These are phyloP conservation scores for Dactylellina sp. DNA, from an alignment of 2,329 filamentous ascomycete species.

Conservation along the genomic window DNA sequence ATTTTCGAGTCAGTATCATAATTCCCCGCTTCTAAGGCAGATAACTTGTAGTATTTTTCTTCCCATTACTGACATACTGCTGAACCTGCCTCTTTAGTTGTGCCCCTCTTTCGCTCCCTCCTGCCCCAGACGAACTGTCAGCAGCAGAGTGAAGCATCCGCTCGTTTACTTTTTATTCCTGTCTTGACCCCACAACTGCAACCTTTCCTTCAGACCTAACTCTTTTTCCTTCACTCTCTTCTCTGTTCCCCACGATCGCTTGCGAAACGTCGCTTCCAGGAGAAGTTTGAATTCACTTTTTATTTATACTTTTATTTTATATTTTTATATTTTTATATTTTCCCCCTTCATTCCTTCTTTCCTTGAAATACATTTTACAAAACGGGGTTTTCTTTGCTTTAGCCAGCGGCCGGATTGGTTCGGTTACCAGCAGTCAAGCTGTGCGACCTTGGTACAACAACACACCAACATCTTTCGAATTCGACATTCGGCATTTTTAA, in stretches of 20 bases:
- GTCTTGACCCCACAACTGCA: constrained; percentile 18
- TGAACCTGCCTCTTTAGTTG: constrained; percentile 45
- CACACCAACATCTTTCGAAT: too few relatives aligned
- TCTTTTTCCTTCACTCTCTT: constrained; percentile 12
- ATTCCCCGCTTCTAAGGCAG: constrained; percentile 43
- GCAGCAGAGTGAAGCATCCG: constrained; percentile 19
- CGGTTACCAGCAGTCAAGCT: too few relatives aligned
- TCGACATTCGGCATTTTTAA: too few relatives aligned
- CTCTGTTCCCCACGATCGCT: constrained; percentile 28
- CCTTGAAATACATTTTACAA: too few relatives aligned
- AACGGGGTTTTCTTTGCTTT: too few relatives aligned
- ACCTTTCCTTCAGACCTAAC: constrained; percentile 25
- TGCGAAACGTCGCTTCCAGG: constrained; percentile 49
- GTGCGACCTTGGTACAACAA: too few relatives aligned
- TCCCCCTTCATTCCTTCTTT: constrained; percentile 42
- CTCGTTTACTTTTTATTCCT: constrained; percentile 33
- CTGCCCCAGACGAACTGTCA: constrained; percentile 21
- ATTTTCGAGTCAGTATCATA: constrained; percentile 43
- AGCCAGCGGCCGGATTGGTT: too few relatives aligned
- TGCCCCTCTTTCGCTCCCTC: constrained; percentile 30
- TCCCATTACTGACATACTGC: constrained; percentile 43
- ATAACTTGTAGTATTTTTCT: constrained; percentile 34
- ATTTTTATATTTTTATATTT: constrained; percentile 16
- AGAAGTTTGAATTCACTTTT: constrained; percentile 53
- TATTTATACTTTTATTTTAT: constrained; percentile 56